Evolutionary conservation across 1,139 yeast species (phyloP), one percentile per base, ranked within the genome.

Genomic region (Blastobotrys persicus): DNA sequence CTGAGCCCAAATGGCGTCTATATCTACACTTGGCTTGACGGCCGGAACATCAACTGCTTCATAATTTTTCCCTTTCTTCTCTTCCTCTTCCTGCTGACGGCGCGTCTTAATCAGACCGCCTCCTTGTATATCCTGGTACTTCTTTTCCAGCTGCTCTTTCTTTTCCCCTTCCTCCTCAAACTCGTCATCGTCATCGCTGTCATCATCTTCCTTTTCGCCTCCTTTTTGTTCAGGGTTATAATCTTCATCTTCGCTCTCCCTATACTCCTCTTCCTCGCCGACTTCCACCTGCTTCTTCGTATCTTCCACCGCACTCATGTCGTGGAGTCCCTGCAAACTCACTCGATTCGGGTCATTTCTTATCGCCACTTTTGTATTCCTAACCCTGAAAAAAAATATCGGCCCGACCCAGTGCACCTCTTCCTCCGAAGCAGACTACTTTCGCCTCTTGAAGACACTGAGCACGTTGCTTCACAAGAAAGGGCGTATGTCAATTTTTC

Each of bases 201-300:
- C 37, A 31, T 39, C 48, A 17, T 45, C 58, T 14, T 57, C 61
- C 34, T 55, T 56, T 9, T 54, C 62, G 31, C 60, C 45, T 7
- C 38, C 50, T 16, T 18, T 18, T 19, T 19, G 20, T 18, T 68
- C 70, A 13, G 85, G 85, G 50, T 77, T 77, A 62, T 76, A 83
- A 56, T 83, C 88, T 47, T 79, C 85, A 52, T 81, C 86, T 38
- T 81, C 87, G 46, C 81, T 83, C 55, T 82, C 88, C 39, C 75
- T 71, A 52, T 80, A 79, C 9, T 64, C 67, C 23, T 63, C 71
- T 28, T 41, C 43, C 11, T 45, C 52, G 3, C 34, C 7, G 13
- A 12, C 19, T 6, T 17, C 31, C 17, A n/a, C n/a, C n/a, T n/a
- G n/a, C n/a, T n/a, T n/a, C 12, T 12, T 41, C 28, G 2, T 41